phyloP scores from a whole-genome alignment of 495 filamentous ascomycete species.

The Neurospora sublineolata region DNA sequence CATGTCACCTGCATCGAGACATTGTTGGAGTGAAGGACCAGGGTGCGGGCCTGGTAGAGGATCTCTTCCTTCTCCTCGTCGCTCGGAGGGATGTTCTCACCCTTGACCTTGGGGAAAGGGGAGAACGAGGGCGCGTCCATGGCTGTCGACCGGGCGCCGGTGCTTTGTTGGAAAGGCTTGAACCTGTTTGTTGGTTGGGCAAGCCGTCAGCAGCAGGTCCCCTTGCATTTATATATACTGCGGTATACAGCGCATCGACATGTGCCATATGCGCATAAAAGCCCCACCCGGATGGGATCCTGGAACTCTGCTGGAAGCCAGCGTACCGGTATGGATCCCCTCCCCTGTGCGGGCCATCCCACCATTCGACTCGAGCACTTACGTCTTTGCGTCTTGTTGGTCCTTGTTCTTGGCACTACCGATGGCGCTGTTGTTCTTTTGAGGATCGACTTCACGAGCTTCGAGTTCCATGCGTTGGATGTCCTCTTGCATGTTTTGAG shows the following conservation, averaged over 20 bases:
- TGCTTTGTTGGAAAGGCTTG: slow-evolving; percentile 33
- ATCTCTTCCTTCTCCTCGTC: slow-evolving; percentile 88
- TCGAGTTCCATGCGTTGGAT: slow-evolving; percentile 80
- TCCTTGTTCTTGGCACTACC: slow-evolving; percentile 8
- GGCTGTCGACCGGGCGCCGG: slow-evolving; percentile 11
- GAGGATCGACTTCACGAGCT: slow-evolving; percentile 40
- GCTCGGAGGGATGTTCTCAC: slow-evolving; percentile 83
- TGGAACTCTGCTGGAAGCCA: neutral
- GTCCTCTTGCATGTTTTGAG: slow-evolving; percentile 77
- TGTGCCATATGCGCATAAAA: neutral
- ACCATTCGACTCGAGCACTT: no score
- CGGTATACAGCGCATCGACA: neutral
- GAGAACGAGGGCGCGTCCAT: slow-evolving; percentile 71
- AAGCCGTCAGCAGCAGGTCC: slow-evolving; percentile 12
- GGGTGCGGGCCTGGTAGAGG: slow-evolving; percentile 66
- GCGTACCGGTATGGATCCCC: neutral
- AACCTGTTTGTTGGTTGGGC: slow-evolving; percentile 23
- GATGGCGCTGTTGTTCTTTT: slow-evolving; percentile 23
- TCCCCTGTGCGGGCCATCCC: neutral
- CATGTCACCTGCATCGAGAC: slow-evolving; percentile 93
- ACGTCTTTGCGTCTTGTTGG: slow-evolving; percentile 15
- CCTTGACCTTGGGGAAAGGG: slow-evolving; percentile 77
- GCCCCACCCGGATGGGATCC: neutral
- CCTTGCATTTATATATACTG: slow-evolving; percentile 2
- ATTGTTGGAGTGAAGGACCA: slow-evolving; percentile 87